Base-by-base conservation (phyloP, 1,284 basidiomycete genomes). In the Athelia psychrophila region DNA sequence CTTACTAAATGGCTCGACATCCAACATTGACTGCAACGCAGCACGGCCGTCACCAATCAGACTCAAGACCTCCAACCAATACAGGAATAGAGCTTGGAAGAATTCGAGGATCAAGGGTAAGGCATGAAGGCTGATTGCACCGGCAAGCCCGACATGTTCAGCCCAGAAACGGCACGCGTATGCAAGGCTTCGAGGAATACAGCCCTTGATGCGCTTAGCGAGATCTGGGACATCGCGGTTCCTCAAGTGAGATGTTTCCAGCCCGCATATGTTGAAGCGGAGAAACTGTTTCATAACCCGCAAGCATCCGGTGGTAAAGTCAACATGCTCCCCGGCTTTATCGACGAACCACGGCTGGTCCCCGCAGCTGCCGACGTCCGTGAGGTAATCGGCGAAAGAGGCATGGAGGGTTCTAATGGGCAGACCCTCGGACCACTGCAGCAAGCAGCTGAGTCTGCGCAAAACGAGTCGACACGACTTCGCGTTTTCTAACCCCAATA, bases 231-330 rank as follows among this genome's bases (percentile, higher is more conserved):
- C 32, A 8, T 59, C 54, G n/a, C 49, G 15, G 40, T 60, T 52
- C 3, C 33, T 16, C 4, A 54, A 3, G 49, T 53, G 54, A 5
- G 59, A 59, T 19, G 54, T 48, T 19, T 50, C 24, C 3, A 58
- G 35, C 10, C 51, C 20, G 38, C 55, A 59, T 16, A 60, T 56
- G 50, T 53, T 59, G 46, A 63, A 64, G 44, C 60, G 53, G 16
- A 67, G 56, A 30, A 61, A 52, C 18, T 48, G 19, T 3, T 27
- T 49, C 53, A 60, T 53, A 3, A 54, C 30, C 18, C 51, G 22
- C 0, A 58, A 23, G 50, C 54, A 56, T 27, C 16, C n/a, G 9
- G 20, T 42, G n/a, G 38, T 22, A 16, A 42, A 42, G n/a, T 42
- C 38, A 9, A 18, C 8, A n/a, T 22, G 16, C 6, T 22, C 8